Evolutionary conservation across 106 monocot species (phyloP).

Genomic region (Dendrobium huoshanense): DNA sequence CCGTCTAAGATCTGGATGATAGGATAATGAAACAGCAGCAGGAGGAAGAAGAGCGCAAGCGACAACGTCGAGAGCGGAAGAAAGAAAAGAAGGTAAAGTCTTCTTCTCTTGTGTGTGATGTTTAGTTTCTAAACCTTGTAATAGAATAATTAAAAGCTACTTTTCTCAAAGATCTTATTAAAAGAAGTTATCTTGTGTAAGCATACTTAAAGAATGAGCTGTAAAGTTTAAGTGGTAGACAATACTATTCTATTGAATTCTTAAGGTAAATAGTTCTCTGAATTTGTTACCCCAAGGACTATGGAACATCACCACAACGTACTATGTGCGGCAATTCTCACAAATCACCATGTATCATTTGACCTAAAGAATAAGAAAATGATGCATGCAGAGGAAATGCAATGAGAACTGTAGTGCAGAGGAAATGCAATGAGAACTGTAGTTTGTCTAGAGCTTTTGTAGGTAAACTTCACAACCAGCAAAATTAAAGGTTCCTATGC

Average conservation of each 20-base stretch:
- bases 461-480: not conserved
- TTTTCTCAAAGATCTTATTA: not conserved
- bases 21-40: constrained; percentile 93
- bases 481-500: not conserved
- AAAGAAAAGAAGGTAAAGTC: constrained; percentile 91
- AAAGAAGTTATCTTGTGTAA: not conserved
- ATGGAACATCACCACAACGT: not conserved
- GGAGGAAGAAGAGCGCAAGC: constrained; percentile 93
- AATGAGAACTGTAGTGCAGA: not conserved
- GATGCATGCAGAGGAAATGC: not conserved
- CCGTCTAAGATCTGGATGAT: constrained; percentile 84
- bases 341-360: not conserved
- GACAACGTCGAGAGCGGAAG: constrained; percentile 79
- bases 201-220: not conserved
- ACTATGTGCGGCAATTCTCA: not conserved
- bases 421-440: not conserved
- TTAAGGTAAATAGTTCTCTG: not conserved
- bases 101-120: not conserved
- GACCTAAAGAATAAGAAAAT: not conserved
- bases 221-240: not conserved
- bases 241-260: not conserved
- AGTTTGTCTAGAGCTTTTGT: not conserved
- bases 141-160: not conserved
- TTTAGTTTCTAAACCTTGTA: not conserved
- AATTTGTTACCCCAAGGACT: not conserved